Conservation (phyloP, 371 early-diverging fungal species). For the Actinomortierella ambigua region DNA sequence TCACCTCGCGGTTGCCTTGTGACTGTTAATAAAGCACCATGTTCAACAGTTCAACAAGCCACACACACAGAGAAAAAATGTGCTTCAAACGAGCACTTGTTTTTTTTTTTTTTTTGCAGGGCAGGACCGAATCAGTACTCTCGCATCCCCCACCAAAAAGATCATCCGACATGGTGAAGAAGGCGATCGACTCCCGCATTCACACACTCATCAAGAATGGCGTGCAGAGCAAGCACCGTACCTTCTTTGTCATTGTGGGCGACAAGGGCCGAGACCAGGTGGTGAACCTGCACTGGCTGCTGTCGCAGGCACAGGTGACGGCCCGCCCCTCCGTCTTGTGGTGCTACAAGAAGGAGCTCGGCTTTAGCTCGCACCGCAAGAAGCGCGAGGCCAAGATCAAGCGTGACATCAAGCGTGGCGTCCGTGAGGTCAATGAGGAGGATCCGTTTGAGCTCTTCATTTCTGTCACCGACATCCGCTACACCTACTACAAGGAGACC, state of each 20-base stretch:
- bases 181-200: constrained; percentile 93
- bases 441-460: constrained; percentile 98
- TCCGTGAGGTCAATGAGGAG: constrained; percentile 88
- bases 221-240: constrained; percentile 88
- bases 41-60: too few relatives aligned
- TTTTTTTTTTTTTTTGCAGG: too few relatives aligned
- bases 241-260: constrained; percentile 98
- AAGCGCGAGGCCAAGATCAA: constrained; percentile 95
- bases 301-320: constrained; percentile 92
- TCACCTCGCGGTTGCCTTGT: too few relatives aligned
- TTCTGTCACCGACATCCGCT: constrained; percentile 93
- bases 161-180: constrained; percentile 72
- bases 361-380: constrained; percentile 94
- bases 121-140: too few relatives aligned
- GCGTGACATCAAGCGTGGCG: constrained; percentile 87
- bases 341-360: constrained; percentile 99
- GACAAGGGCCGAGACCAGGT: constrained; percentile 96
- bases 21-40: too few relatives aligned
- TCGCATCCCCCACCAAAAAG: constrained; percentile 7
- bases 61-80: too few relatives aligned
- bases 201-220: constrained; percentile 92
- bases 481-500: constrained; percentile 98
- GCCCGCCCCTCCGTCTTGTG: constrained; percentile 94
- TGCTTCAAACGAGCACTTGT: too few relatives aligned
- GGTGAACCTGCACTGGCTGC: constrained; percentile 95